Base-by-base conservation (phyloP, 805 yeast genomes). In the Candida chilensis region DNA sequence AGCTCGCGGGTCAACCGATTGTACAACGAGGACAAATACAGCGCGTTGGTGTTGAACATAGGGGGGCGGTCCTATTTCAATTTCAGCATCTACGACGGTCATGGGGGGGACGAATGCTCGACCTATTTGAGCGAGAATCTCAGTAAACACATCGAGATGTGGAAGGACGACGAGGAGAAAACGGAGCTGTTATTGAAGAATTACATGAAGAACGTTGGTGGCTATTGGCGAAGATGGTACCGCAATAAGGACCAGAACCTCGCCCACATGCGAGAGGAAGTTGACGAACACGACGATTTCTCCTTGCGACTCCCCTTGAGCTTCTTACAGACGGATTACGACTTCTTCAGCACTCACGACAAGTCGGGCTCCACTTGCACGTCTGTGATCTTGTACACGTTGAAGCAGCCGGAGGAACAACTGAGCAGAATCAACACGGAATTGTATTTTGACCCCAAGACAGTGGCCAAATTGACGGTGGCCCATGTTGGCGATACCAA, bases 401-500 rank as follows among this genome's bases (percentile, higher is more conserved):
- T 48, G 30, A 54, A 45, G 41, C 60, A n/a, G n/a, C n/a, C n/a
- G n/a, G n/a, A n/a, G n/a, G n/a, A n/a, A n/a, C n/a, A n/a, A 59
- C 53, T 36, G 44, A 45, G 32, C 2, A 19, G 15, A n/a, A 25
- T 27, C 4, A 27, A 30, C 22, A 18, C 24, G 16, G 47, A 46
- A 16, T 68, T 61, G 44, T 80, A 67, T 51, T 79, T 88, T 57
- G 74, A 78, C 37, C 71, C 77, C n/a, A 60, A 66, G 6, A 78
- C 82, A 3, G 57, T 80, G 9, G 64, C 85, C 15, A 75, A 76
- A 42, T 52, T 92, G 15, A 67, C 83, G 1, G 72, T 88, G 13
- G 88, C 94, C 1, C 98, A 92, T 47, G 77, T 90, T 10, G 98
- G 98, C 5, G 98, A 92, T 49, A 82, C 96, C 3, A 71, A 83